A percentile compares a stretch with the other conserved stretches of the same genome.
These are phyloP conservation scores for Paracamarosporium sp. DNA, from an alignment of 2,329 filamentous ascomycete species.

Conservation along the genomic window DNA sequence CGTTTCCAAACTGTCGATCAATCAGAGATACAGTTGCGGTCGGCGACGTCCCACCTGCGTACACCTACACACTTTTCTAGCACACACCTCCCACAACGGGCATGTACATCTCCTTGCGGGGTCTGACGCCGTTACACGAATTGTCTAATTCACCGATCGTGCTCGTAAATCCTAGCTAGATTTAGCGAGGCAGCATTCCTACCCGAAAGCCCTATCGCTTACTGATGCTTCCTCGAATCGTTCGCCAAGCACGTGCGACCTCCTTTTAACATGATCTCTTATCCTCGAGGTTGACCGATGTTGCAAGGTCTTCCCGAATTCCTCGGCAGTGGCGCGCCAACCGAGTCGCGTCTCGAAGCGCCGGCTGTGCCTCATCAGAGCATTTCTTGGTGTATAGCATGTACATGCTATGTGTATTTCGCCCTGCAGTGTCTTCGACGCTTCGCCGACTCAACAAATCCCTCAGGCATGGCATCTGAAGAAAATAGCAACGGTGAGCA, in stretches of 20 bases:
- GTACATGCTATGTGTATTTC: not conserved
- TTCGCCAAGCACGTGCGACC: conserved; percentile 20
- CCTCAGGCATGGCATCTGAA: not conserved
- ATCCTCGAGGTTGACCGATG: conserved; percentile 18
- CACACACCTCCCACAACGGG: conserved; percentile 13
- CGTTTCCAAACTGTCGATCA: conserved; percentile 24
- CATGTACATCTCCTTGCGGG: conserved; percentile 12
- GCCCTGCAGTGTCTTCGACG: not conserved
- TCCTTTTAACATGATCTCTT: conserved; percentile 5
- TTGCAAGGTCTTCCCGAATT: conserved; percentile 18
- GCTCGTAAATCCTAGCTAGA: not conserved
- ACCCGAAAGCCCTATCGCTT: conserved; percentile 22
- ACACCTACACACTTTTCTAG: not conserved
- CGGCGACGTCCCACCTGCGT: conserved; percentile 1
- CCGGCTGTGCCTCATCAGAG: conserved; percentile 13
- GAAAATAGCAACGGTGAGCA: conserved; percentile 1
- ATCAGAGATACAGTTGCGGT: conserved; percentile 17
- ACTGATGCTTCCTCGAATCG: conserved; percentile 13
- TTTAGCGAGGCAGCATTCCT: conserved; percentile 14
- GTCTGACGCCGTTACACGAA: conserved; percentile 9
- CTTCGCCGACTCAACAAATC: not conserved
- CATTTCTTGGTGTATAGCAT: not conserved
- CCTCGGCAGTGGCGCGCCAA: conserved; percentile 15
- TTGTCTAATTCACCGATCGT: conserved; percentile 7
- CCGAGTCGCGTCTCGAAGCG: conserved; percentile 20